A percentile compares a stretch with the other conserved stretches of the same genome.
phyloP scores from a whole-genome alignment of 2,329 filamentous ascomycete genomes.

The Paecilomyces variotii region DNA sequence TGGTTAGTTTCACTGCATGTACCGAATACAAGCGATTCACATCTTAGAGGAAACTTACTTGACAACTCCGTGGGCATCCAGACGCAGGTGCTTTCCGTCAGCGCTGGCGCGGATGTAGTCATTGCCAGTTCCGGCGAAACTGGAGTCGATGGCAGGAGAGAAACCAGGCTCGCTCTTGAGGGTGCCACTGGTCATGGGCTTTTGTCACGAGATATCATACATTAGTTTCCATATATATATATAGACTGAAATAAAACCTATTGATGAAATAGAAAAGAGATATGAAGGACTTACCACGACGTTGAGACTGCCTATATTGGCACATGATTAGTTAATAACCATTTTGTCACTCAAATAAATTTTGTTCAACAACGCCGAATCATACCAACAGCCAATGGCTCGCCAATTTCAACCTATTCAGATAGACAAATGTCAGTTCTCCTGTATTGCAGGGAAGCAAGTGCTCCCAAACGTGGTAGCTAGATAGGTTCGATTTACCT shows the following conservation, averaged over 20 bases:
- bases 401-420: conserved; percentile 24
- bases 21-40: background rate
- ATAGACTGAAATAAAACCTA: background rate
- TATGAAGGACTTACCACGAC: conserved; percentile 24
- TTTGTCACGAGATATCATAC: background rate
- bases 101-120: conserved; percentile 38
- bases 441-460: background rate
- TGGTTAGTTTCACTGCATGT: background rate
- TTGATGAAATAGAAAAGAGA: background rate
- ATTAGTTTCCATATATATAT: background rate
- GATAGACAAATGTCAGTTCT: background rate
- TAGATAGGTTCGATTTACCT: conserved; percentile 13
- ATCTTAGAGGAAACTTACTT: conserved; percentile 21
- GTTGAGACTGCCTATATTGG: conserved; percentile 26
- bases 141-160: conserved; percentile 28
- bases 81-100: conserved; percentile 29
- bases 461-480: background rate
- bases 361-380: background rate
- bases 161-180: conserved; percentile 29
- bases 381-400: conserved; percentile 24
- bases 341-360: background rate
- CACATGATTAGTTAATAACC: background rate
- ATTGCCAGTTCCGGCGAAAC: conserved; percentile 29
- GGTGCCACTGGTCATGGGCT: conserved; percentile 32
- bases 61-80: conserved; percentile 33